Percentiles rank a stretch among this genome's conserved stretches.
Conservation (phyloP, 371 early-diverging fungal species). For the Mucor plumbeus region DNA sequence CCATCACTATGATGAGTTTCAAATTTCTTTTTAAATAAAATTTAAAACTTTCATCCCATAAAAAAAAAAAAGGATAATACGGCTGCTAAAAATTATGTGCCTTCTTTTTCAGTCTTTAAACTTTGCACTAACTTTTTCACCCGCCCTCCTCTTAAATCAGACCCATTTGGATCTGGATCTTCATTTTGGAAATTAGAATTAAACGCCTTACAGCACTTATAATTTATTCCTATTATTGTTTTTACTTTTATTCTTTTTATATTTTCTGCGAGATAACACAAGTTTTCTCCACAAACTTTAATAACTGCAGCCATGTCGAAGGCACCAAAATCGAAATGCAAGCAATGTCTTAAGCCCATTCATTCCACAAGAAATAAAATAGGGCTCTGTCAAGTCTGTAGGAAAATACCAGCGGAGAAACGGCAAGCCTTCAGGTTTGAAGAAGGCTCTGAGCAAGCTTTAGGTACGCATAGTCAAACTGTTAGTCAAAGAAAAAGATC, state of each 20-base stretch:
- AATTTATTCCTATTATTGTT: constrained; percentile 10
- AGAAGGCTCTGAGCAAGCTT: constrained; percentile 21
- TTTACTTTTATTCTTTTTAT: constrained; percentile 14
- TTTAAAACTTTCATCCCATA: too few relatives aligned
- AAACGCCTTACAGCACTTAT: too few relatives aligned
- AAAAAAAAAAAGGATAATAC: too few relatives aligned
- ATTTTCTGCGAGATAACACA: constrained; percentile 19
- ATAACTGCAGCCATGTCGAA: constrained; percentile 20
- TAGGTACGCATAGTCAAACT: constrained; percentile 20
- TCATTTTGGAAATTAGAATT: too few relatives aligned
- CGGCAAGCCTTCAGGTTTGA: constrained; percentile 17
- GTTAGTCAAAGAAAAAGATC: constrained; percentile 24
- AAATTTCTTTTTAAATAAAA: too few relatives aligned
- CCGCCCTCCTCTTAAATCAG: too few relatives aligned
- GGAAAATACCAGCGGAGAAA: constrained; percentile 19
- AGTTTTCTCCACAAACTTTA: constrained; percentile 22
- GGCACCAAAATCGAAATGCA: constrained; percentile 21
- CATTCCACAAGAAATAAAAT: constrained; percentile 23
- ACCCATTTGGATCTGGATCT: too few relatives aligned
- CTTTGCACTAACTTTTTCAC: too few relatives aligned
- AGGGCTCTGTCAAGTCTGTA: constrained; percentile 21
- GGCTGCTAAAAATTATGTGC: too few relatives aligned
- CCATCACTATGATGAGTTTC: too few relatives aligned
- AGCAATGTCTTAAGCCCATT: constrained; percentile 20
- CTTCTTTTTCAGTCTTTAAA: too few relatives aligned